These are phyloP conservation scores for Penicillium aurantiogriseum DNA, from an alignment of 2,329 filamentous ascomycete genomes.

Conservation along the genomic window DNA sequence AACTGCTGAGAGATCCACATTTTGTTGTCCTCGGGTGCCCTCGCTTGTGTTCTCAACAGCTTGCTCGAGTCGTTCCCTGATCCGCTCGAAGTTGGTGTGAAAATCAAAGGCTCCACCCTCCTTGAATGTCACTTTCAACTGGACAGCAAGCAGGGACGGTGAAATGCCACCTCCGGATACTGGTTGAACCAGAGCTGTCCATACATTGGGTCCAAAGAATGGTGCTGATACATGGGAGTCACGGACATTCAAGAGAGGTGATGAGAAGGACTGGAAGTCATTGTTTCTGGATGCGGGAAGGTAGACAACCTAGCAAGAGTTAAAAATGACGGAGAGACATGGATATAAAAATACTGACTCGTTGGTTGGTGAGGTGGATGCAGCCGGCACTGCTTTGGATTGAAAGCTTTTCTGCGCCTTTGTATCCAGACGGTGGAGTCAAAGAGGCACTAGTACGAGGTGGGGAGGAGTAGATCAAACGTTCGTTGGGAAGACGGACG, in stretches of 20 bases:
- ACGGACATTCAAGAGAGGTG: constrained; percentile 80
- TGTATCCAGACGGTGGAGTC: constrained; percentile 66
- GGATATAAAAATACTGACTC: constrained; percentile 55
- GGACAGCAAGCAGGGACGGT: constrained; percentile 67
- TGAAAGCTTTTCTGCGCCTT: constrained; percentile 62
- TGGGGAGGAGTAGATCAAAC: constrained; percentile 75
- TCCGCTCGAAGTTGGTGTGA: constrained; percentile 73
- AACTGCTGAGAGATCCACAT: constrained; percentile 61
- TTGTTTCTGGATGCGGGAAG: constrained; percentile 69
- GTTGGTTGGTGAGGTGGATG: constrained; percentile 79
- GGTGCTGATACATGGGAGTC: constrained; percentile 84
- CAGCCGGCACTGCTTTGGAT: constrained; percentile 72
- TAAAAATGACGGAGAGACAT: constrained; percentile 8
- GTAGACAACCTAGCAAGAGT: constrained; percentile 71
- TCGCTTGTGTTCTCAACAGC: constrained; percentile 60
- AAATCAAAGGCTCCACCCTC: constrained; percentile 96
- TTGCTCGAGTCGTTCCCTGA: constrained; percentile 80
- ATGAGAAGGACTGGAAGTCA: constrained; percentile 80
- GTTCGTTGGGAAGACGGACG: constrained; percentile 80
- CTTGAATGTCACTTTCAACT: constrained; percentile 84
- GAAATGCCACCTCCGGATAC: constrained; percentile 82
- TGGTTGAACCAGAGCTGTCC: constrained; percentile 76
- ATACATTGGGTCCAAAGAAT: constrained; percentile 90
- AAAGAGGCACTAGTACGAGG: constrained; percentile 75
- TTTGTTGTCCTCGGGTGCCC: constrained; percentile 43